phyloP scores from a whole-genome alignment of 352 stramenopile species.

The Poterioochromonas sp. region DNA sequence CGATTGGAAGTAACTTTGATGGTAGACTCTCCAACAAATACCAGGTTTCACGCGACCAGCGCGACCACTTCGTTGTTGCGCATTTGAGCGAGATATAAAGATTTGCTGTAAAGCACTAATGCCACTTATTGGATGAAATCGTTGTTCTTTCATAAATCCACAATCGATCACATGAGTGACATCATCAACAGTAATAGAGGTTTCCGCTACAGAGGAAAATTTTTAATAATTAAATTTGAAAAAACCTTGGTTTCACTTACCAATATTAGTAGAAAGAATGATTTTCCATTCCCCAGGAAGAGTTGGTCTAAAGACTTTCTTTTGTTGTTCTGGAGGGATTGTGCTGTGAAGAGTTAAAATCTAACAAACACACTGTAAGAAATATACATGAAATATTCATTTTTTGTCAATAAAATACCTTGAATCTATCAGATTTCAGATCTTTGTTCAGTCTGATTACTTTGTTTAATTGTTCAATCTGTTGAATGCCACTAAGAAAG shows the following conservation, averaged over 20 bases:
- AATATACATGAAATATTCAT: not conserved
- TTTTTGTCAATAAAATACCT: too few species aligned
- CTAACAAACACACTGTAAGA: not conserved
- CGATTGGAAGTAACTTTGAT: not conserved
- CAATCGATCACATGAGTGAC: conserved; percentile 25
- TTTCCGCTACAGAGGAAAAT: conserved; percentile 8
- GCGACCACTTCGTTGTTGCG: conserved; percentile 88
- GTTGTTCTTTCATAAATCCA: conserved; percentile 2
- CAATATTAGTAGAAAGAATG: conserved; percentile 25
- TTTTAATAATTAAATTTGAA: not conserved
- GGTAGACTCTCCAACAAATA: not conserved
- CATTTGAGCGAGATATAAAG: not conserved
- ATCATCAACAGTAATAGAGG: conserved; percentile 33
- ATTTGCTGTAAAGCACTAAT: not conserved
- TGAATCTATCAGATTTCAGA: too few species aligned
- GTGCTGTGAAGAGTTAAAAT: not conserved
- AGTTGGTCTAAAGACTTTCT: not conserved
- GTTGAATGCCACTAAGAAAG: conserved; percentile 13
- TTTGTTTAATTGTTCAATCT: conserved; percentile 3
- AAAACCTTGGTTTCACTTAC: not conserved
- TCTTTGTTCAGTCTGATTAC: too few species aligned
- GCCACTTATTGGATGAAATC: not conserved
- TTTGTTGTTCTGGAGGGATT: conserved; percentile 20
- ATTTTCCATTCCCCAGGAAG: conserved; percentile 17
- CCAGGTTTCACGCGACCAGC: conserved; percentile 49